Percentiles rank a stretch among this genome's conserved stretches.
phyloP scores from a whole-genome alignment of 768 basidiomycete species.

The Tylopilus sp. region DNA sequence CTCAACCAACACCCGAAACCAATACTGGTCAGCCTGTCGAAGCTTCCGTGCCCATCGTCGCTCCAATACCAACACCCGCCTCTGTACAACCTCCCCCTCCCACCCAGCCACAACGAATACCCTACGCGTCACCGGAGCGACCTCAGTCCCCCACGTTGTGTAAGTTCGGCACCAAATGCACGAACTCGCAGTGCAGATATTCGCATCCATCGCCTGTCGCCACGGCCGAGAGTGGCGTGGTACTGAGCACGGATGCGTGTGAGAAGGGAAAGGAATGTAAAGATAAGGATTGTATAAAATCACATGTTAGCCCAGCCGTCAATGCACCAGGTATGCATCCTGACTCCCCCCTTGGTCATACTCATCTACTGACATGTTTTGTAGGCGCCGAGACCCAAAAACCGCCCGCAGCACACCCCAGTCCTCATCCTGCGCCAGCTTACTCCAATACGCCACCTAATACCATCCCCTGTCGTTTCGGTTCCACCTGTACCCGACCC shows the following conservation, averaged over 20 bases:
- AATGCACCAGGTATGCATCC: constrained; percentile 52
- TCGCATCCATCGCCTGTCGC: constrained; percentile 98
- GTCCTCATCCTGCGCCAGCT: constrained; percentile 26
- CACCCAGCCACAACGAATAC: constrained; percentile 33
- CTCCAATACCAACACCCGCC: constrained; percentile 28
- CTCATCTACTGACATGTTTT: constrained; percentile 12
- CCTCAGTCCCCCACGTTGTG: constrained; percentile 89
- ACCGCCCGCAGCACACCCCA: constrained; percentile 38
- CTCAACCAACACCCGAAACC: constrained; percentile 16
- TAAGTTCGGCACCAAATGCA: constrained; percentile 91
- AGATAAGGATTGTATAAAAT: constrained; percentile 91
- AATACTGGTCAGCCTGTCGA: constrained; percentile 8
- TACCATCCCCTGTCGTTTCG: constrained; percentile 61
- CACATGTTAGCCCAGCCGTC: constrained; percentile 86
- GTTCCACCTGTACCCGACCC: constrained; percentile 64
- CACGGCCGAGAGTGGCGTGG: constrained; percentile 90
- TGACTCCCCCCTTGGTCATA: background rate
- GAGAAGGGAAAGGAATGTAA: constrained; percentile 86
- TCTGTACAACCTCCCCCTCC: constrained; percentile 13
- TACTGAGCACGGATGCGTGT: constrained; percentile 91
- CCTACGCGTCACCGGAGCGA: constrained; percentile 65
- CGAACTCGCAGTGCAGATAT: constrained; percentile 83
- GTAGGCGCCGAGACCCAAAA: constrained; percentile 31
- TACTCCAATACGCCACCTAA: constrained; percentile 27
- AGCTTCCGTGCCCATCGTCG: constrained; percentile 17